Evolutionary conservation across 106 monocot species (phyloP).

Genomic region (Posidonia australis): DNA sequence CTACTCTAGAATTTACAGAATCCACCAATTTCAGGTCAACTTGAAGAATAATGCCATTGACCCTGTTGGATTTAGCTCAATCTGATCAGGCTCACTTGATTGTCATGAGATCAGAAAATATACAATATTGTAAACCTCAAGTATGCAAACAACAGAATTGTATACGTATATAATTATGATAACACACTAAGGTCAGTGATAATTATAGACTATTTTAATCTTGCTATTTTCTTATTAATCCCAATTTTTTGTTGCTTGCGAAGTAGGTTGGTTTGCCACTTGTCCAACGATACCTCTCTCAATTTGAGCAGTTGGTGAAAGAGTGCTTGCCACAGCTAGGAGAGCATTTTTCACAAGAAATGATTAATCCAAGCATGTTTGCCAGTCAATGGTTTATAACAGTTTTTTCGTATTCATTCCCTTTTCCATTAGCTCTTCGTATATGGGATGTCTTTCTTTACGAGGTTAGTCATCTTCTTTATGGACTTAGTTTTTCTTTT

Average conservation of each 20-base stretch:
- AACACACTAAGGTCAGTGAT: background rate
- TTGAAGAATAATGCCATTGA: no score
- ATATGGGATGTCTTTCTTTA: slow-evolving; percentile 99
- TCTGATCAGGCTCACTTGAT: no score
- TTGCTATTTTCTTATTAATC: background rate
- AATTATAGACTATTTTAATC: background rate
- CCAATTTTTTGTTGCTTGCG: slow-evolving; percentile 8
- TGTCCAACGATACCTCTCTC: slow-evolving; percentile 86
- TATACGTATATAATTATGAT: no score
- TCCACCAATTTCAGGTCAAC: no score
- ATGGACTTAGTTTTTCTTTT: background rate
- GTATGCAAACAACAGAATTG: no score
- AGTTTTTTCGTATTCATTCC: slow-evolving; percentile 94
- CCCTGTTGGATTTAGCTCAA: no score
- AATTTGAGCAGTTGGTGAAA: slow-evolving; percentile 87
- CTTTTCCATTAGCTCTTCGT: slow-evolving; percentile 87
- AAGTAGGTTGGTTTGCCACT: slow-evolving; percentile 84
- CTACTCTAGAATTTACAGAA: no score
- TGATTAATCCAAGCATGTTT: slow-evolving; percentile 99
- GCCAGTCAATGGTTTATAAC: slow-evolving; percentile 99
- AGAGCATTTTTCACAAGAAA: slow-evolving; percentile 81
- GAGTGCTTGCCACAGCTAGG: slow-evolving; percentile 81
- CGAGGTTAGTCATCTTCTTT: slow-evolving; percentile 51
- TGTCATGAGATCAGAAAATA: no score
- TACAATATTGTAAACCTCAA: no score